phyloP scores from a whole-genome alignment of 768 basidiomycete species.

The Termitomyces sp. region DNA sequence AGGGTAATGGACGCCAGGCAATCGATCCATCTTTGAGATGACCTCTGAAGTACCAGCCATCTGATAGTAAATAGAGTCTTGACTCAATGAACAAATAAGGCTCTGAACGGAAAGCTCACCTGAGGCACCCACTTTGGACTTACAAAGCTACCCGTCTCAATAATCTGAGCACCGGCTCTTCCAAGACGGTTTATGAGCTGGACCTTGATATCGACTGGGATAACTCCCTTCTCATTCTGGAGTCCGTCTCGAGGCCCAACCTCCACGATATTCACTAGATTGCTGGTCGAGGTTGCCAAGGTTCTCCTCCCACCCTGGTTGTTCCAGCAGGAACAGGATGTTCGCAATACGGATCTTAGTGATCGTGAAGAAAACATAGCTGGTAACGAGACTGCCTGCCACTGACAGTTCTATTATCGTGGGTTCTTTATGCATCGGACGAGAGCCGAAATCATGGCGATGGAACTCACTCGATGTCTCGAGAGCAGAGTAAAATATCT shows the following conservation, averaged over 20 bases:
- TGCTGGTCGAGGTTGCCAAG: constrained; percentile 21
- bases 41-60: constrained; percentile 87
- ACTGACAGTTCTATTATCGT: constrained; percentile 5
- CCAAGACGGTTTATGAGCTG: constrained; percentile 77
- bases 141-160: constrained; percentile 89
- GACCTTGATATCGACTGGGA: constrained; percentile 71
- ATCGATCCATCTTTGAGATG: constrained; percentile 50
- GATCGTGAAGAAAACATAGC: constrained; percentile 7
- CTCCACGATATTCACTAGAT: constrained; percentile 72
- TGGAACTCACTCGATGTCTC: constrained; percentile 2
- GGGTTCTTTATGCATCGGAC: constrained; percentile 7
- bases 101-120: constrained; percentile 34
- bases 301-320: constrained; percentile 25
- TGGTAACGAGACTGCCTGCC: not conserved
- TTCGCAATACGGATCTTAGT: constrained; percentile 8
- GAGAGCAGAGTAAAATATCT: not conserved
- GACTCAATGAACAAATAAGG: not conserved
- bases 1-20: constrained; percentile 60
- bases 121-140: constrained; percentile 94
- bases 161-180: constrained; percentile 58
- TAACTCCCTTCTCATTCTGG: constrained; percentile 78
- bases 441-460: constrained; percentile 7
- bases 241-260: constrained; percentile 90
- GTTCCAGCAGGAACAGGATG: constrained; percentile 1
- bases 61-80: constrained; percentile 38